Evolutionary conservation across 108 stramenopile genomes (phyloP).

Genomic region (Skeletonema marinoi): DNA sequence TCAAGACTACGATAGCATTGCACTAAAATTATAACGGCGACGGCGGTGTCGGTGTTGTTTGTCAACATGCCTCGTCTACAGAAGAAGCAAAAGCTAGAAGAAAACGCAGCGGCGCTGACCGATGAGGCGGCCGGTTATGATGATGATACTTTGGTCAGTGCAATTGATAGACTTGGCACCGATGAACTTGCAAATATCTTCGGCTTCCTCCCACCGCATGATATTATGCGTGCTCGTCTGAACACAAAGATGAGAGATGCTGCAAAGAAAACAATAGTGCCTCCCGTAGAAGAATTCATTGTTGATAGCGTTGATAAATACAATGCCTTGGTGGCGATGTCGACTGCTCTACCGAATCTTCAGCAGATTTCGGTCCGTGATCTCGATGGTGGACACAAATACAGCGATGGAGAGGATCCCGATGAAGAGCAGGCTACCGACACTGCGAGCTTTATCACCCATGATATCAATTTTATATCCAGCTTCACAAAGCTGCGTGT

Average conservation of each 20-base stretch:
- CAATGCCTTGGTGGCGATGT: neutral
- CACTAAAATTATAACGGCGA: too few relatives aligned
- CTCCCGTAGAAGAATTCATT: neutral
- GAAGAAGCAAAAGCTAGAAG: too few relatives aligned
- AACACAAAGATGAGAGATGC: neutral
- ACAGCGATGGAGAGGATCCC: neutral
- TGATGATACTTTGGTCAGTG: too few relatives aligned
- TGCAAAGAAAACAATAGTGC: neutral
- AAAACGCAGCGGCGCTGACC: too few relatives aligned
- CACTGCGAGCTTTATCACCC: too few relatives aligned
- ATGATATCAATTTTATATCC: neutral
- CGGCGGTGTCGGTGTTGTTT: too few relatives aligned
- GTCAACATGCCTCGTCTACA: too few relatives aligned
- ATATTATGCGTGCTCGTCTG: slow-evolving; percentile 2
- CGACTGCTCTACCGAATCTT: neutral
- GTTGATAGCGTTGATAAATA: neutral
- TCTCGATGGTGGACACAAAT: neutral
- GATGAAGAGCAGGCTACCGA: too few relatives aligned
- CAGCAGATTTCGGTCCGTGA: neutral
- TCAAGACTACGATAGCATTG: too few relatives aligned
- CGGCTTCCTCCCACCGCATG: neutral
- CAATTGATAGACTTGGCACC: neutral
- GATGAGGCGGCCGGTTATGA: too few relatives aligned
- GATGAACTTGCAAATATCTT: slow-evolving; percentile 6
- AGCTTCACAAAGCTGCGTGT: neutral